phyloP scores from a whole-genome alignment of 2,329 filamentous ascomycete species.

The Pseudophaeomoniella oleicola region DNA sequence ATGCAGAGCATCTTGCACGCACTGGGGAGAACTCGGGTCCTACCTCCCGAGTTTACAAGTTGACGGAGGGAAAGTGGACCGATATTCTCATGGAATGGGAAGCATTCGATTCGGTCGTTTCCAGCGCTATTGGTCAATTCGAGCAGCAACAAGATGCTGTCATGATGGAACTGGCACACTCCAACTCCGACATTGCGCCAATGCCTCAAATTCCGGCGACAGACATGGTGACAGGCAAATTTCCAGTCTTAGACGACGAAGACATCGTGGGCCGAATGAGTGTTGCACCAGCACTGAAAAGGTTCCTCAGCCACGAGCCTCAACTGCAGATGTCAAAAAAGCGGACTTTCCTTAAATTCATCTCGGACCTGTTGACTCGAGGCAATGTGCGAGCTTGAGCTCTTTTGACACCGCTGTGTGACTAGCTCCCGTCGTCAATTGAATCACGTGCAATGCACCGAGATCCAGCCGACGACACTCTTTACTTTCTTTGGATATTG shows the following conservation, averaged over 20 bases:
- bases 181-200: conserved; percentile 17
- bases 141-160: conserved; percentile 14
- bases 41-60: conserved; percentile 73
- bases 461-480: too few relatives aligned
- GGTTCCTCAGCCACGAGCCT: conserved; percentile 27
- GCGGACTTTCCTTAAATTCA: conserved; percentile 27
- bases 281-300: conserved; percentile 21
- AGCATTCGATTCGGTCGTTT: conserved; percentile 49
- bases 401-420: too few relatives aligned
- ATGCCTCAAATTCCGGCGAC: conserved; percentile 7
- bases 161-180: conserved; percentile 22
- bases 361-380: conserved; percentile 23
- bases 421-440: too few relatives aligned
- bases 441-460: too few relatives aligned
- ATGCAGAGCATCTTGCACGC: conserved; percentile 74
- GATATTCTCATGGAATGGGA: conserved; percentile 66
- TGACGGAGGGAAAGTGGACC: conserved; percentile 82
- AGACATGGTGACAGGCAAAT: conserved; percentile 47
- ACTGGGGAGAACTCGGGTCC: conserved; percentile 82
- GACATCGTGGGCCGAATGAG: conserved; percentile 90
- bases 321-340: conserved; percentile 25
- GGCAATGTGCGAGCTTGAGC: not conserved
- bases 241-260: conserved; percentile 73
- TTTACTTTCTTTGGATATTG: too few relatives aligned
- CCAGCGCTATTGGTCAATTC: conserved; percentile 29